A percentile compares a stretch with the other conserved stretches of the same genome.
phyloP scores from a whole-genome alignment of 768 basidiomycete genomes.

The Collybia mongolica region DNA sequence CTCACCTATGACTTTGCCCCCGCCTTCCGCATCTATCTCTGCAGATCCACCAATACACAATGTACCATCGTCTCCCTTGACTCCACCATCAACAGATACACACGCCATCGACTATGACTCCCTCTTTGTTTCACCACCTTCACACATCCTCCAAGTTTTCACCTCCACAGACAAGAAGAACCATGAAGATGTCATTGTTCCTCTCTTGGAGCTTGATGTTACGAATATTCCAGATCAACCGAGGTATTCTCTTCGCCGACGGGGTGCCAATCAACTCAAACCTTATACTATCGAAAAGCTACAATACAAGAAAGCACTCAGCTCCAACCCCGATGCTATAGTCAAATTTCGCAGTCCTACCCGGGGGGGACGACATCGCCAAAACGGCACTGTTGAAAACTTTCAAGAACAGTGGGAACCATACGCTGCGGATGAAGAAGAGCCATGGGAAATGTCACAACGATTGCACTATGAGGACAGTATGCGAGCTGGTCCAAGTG shows the following conservation, averaged over 20 bases:
- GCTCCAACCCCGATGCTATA: constrained; percentile 64
- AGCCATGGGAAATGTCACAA: constrained; percentile 15
- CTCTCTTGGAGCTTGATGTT: neutral
- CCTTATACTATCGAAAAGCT: constrained; percentile 61
- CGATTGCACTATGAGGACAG: neutral
- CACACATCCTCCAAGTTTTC: too few species aligned
- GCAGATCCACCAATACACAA: neutral
- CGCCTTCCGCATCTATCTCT: neutral
- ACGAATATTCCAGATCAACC: constrained; percentile 10
- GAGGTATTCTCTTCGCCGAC: constrained; percentile 56
- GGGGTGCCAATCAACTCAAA: constrained; percentile 53
- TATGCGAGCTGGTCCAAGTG: constrained; percentile 1
- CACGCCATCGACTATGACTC: too few species aligned
- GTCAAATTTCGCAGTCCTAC: constrained; percentile 44
- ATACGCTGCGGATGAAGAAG: constrained; percentile 16
- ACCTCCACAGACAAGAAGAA: neutral
- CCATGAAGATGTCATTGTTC: neutral
- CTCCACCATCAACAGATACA: neutral
- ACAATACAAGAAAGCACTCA: constrained; percentile 51
- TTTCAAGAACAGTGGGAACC: constrained; percentile 25
- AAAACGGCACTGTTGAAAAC: constrained; percentile 24
- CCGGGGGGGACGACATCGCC: constrained; percentile 20
- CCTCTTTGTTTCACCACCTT: too few species aligned
- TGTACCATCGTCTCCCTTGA: neutral
- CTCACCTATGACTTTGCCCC: neutral